Base-by-base conservation (phyloP, 2,329 filamentous ascomycete genomes). In the Diaporthe humulicola region DNA sequence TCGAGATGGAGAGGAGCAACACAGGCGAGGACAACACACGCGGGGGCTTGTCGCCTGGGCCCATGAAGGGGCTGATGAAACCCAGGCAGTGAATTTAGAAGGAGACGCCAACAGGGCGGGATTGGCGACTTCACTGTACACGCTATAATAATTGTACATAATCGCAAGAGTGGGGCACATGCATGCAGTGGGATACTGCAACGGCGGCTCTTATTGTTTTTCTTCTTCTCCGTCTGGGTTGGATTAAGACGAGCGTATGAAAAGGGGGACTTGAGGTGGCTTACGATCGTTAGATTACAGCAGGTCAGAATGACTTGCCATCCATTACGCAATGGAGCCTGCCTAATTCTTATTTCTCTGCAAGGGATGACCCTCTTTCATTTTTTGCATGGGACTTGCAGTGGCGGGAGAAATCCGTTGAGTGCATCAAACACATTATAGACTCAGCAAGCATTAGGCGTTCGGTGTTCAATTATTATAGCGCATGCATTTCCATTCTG, bases 11-110 rank as follows among this genome's bases (percentile, higher is more conserved):
- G 58, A 48, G 12, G 33, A 61, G 56, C 25, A 56, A 64, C 48
- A 28, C 22, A 19, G 58, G 48, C n/a, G 70, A 77, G 66, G 67
- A 61, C 22, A 67, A 50, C 15, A 66, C 64, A 38, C 36, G 73
- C 25, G 57, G 30, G 14, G 61, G 57, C 3, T 40, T 67, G n/a
- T 25, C 19, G 14, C 64, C 64, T 22, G 54, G 48, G n/a, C 40
- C 45, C 8, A 58, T 52, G 54, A 54, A 54, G 15, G 57, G 48
- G 15, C 17, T 64, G 72, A 61, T 60, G 52, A 70, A 70, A 30
- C 50, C 33, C 19, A 58, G 52, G 60, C n/a, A 36, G 30, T 42
- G 58, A 36, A 54, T 38, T 10, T 50, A 48, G 60, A 33, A 8
- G 45, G 28, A 17, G 42, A 15, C 45, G 61, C 50, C 61, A 38